Conservation (phyloP, 2,329 filamentous ascomycete genomes). For the Stagonosporopsis rhizophila region DNA sequence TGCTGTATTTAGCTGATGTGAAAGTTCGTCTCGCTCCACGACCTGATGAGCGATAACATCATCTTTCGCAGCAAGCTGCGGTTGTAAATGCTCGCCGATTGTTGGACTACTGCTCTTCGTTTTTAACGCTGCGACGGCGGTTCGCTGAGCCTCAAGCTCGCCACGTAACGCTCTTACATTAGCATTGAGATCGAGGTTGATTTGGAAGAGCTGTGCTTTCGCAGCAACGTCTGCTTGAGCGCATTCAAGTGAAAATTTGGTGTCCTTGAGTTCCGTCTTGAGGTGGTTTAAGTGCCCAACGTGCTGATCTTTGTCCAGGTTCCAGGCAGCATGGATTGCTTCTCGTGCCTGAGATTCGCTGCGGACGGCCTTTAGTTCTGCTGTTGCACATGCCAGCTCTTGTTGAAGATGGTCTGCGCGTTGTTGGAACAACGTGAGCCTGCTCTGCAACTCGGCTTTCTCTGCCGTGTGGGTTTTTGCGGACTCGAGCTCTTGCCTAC, state of each 20-base stretch:
- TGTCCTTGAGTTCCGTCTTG: slow-evolving; percentile 31
- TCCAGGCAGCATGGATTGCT: not conserved
- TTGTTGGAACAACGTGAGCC: slow-evolving; percentile 34
- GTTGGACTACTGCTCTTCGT: not conserved
- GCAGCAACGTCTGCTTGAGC: slow-evolving; percentile 33
- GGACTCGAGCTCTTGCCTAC: slow-evolving; percentile 6
- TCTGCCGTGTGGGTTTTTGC: slow-evolving; percentile 8
- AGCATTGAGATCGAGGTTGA: slow-evolving; percentile 33
- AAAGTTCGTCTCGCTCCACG: slow-evolving; percentile 34
- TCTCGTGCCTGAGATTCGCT: slow-evolving; percentile 21
- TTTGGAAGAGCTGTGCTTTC: slow-evolving; percentile 38
- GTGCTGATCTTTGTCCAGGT: not conserved
- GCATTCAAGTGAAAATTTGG: slow-evolving; percentile 37
- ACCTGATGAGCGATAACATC: slow-evolving; percentile 33
- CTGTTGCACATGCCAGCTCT: slow-evolving; percentile 36
- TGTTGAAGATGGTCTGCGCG: slow-evolving; percentile 35
- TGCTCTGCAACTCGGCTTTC: slow-evolving; percentile 24
- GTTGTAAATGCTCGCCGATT: slow-evolving; percentile 26
- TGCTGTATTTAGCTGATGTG: slow-evolving; percentile 35
- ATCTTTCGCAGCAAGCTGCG: slow-evolving; percentile 35
- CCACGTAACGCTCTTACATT: slow-evolving; percentile 28
- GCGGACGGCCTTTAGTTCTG: slow-evolving; percentile 35
- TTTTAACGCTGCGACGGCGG: slow-evolving; percentile 6
- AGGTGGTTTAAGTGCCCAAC: slow-evolving; percentile 24
- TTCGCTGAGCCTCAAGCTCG: slow-evolving; percentile 25